A percentile compares a stretch with the other conserved stretches of the same genome.
phyloP scores from a whole-genome alignment of 192 early-diverging fungal genomes.

The Allomyces macrogynus region DNA sequence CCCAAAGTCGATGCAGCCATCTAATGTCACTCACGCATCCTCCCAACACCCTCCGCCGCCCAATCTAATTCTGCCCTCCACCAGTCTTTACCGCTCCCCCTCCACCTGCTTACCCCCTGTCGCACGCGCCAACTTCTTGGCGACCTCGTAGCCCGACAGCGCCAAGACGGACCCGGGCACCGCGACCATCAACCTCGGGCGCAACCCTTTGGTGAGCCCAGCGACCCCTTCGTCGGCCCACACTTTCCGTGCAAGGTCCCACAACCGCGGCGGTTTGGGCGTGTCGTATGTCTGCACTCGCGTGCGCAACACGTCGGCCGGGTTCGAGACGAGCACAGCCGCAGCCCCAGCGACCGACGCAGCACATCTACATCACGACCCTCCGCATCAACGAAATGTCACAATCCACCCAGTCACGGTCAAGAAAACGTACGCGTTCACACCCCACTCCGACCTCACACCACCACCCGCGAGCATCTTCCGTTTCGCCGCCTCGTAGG shows the following conservation, averaged over 20 bases:
- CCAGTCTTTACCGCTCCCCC: too few species aligned
- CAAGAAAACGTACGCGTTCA: background rate
- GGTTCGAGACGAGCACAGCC: background rate
- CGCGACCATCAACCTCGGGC: background rate
- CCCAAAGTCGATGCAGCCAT: too few species aligned
- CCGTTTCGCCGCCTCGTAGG: conserved; percentile 20
- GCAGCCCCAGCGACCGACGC: background rate
- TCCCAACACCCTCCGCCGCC: too few species aligned
- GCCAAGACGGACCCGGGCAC: background rate
- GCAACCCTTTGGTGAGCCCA: background rate
- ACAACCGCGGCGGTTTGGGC: background rate
- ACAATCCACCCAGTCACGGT: too few species aligned
- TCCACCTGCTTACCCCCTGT: too few species aligned
- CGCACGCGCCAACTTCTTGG: background rate
- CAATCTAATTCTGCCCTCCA: too few species aligned
- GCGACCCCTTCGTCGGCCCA: background rate
- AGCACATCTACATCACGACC: background rate
- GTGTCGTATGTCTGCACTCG: background rate
- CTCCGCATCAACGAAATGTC: background rate
- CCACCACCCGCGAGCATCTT: conserved; percentile 1
- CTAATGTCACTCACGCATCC: too few species aligned
- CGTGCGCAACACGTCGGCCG: background rate
- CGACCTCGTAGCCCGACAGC: background rate
- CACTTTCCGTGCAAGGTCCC: background rate
- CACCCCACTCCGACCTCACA: background rate